Conservation (phyloP, 345 rosid genomes). For the Salix dunnii region DNA sequence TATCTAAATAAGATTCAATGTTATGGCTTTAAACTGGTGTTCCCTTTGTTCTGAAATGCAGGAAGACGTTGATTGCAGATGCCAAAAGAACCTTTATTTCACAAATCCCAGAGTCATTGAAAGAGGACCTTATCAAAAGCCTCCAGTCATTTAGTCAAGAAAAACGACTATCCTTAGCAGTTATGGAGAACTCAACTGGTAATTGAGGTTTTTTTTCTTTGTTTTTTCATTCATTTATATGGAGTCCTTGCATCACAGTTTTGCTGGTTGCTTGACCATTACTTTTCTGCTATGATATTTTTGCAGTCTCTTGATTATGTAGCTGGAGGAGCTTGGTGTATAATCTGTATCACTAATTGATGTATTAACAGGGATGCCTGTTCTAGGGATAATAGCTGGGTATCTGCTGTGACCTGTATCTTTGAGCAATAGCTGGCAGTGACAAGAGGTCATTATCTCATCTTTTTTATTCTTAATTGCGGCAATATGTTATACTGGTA, state of each 20-base stretch:
- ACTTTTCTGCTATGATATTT: constrained; percentile 5
- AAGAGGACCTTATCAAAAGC: constrained; percentile 55
- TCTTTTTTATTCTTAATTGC: background rate
- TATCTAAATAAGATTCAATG: background rate
- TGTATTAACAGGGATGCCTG: constrained; percentile 10
- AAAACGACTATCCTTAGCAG: constrained; percentile 17
- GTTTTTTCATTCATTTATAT: background rate
- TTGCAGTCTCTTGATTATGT: constrained; percentile 25
- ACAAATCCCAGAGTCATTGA: constrained; percentile 67
- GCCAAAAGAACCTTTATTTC: constrained; percentile 52
- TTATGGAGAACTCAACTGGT: constrained; percentile 22
- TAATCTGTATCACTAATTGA: constrained; percentile 21
- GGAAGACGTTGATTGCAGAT: constrained; percentile 66
- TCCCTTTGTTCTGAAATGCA: constrained; percentile 29
- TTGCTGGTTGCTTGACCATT: background rate
- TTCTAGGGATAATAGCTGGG: constrained; percentile 14
- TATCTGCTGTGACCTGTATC: constrained; percentile 2
- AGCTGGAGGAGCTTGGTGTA: constrained; percentile 17
- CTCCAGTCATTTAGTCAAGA: constrained; percentile 50
- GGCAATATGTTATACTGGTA: constrained; percentile 4
- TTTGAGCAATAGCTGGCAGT: constrained; percentile 16
- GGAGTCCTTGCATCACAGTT: background rate
- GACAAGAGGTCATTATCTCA: constrained; percentile 10
- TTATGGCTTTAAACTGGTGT: background rate
- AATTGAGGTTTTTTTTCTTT: background rate